These are phyloP conservation scores for Chamaecyparis obtusa DNA, from an alignment of 75 land plant genomes.

Conservation along the genomic window DNA sequence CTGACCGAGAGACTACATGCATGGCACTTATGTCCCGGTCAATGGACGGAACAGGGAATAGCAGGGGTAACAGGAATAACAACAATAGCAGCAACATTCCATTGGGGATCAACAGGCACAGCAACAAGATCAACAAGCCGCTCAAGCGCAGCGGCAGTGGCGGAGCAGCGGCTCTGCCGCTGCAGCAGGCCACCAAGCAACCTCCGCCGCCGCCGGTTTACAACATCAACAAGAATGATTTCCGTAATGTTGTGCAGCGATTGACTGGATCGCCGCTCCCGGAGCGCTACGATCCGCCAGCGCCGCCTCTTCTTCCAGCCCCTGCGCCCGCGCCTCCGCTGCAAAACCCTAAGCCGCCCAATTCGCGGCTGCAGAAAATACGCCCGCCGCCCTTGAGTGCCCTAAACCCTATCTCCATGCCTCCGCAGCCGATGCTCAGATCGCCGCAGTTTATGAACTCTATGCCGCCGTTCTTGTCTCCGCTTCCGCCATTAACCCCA, in stretches of 20 bases:
- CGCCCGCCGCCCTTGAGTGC: slow-evolving; percentile 7
- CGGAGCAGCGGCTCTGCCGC: neutral
- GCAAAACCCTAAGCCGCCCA: slow-evolving; percentile 2
- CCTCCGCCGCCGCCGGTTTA: slow-evolving; percentile 72
- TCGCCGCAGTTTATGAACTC: neutral
- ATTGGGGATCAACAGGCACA: neutral
- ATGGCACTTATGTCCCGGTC: neutral
- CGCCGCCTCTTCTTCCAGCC: slow-evolving; percentile 12
- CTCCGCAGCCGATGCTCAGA: neutral
- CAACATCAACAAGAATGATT: slow-evolving; percentile 73
- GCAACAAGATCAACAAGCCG: neutral
- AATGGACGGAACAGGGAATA: neutral
- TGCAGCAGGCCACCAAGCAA: neutral
- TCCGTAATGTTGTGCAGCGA: slow-evolving; percentile 68
- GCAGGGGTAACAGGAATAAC: neutral
- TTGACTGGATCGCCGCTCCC: slow-evolving; percentile 70
- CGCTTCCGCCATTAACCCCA: slow-evolving; percentile 2
- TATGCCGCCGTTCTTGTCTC: neutral
- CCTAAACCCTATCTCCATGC: neutral
- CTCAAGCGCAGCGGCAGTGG: neutral
- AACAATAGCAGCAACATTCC: neutral
- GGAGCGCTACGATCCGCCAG: slow-evolving; percentile 18
- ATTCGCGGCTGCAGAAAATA: slow-evolving; percentile 1
- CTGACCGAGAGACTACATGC: neutral
- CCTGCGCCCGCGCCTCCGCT: neutral